Conservation (phyloP, 768 basidiomycete genomes). For the Podaxis sp. region DNA sequence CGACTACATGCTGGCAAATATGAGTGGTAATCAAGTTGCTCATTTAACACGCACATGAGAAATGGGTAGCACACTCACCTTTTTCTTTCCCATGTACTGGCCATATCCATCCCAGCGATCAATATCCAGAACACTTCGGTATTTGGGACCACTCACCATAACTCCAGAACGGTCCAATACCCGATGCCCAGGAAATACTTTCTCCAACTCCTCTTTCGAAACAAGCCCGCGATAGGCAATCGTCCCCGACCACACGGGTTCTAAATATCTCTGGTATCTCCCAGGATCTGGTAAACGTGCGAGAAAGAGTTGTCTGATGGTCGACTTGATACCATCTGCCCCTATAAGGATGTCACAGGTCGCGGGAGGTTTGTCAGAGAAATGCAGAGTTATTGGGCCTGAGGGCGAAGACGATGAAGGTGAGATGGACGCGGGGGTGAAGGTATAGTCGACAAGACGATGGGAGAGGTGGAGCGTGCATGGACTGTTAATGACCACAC, state of each 20-base stretch:
- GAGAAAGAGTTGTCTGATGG: slow-evolving; percentile 18
- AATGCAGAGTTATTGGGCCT: slow-evolving; percentile 23
- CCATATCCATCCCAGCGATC: neutral
- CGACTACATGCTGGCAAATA: slow-evolving; percentile 39
- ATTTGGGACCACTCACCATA: slow-evolving; percentile 21
- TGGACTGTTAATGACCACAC: slow-evolving; percentile 12
- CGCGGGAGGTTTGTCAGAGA: slow-evolving; percentile 26
- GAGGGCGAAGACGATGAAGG: neutral
- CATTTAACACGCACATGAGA: neutral
- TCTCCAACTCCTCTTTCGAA: slow-evolving; percentile 23
- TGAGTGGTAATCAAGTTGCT: neutral
- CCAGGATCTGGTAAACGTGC: neutral
- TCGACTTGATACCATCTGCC: slow-evolving; percentile 23
- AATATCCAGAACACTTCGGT: neutral
- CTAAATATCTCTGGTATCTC: slow-evolving; percentile 18
- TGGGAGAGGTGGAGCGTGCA: slow-evolving; percentile 47
- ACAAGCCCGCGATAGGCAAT: slow-evolving; percentile 36
- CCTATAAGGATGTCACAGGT: slow-evolving; percentile 38
- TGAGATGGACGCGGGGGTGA: neutral
- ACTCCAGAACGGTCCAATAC: slow-evolving; percentile 7
- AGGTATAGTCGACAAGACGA: slow-evolving; percentile 44
- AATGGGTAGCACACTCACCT: slow-evolving; percentile 19
- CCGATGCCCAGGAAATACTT: slow-evolving; percentile 30
- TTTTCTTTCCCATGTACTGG: slow-evolving; percentile 32
- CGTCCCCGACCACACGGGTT: slow-evolving; percentile 36